These are phyloP conservation scores for Candolleomyces eurysporus DNA, from an alignment of 768 basidiomycete genomes.

Conservation along the genomic window DNA sequence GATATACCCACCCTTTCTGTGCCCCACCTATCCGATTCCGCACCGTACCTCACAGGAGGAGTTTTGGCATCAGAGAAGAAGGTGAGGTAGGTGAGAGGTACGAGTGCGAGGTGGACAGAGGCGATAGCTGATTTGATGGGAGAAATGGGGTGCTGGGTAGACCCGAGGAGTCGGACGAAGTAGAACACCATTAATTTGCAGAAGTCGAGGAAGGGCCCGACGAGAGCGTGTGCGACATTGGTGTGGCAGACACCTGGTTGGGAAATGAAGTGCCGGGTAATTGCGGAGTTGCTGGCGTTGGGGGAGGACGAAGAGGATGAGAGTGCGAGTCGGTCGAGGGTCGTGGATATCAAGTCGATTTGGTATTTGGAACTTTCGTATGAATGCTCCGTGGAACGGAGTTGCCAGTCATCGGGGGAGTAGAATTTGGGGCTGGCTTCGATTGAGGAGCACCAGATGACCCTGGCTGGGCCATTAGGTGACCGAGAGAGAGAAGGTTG, in stretches of 20 bases:
- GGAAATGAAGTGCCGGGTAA: conserved; percentile 55
- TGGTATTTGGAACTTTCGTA: conserved; percentile 79
- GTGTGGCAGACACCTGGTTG: conserved; percentile 73
- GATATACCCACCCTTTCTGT: conserved; percentile 46
- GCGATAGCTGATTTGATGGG: conserved; percentile 67
- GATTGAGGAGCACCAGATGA: conserved; percentile 80
- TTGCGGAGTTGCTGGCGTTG: conserved; percentile 8
- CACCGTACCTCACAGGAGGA: conserved; percentile 43
- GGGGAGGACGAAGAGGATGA: conserved; percentile 16
- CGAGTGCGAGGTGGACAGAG: conserved; percentile 65
- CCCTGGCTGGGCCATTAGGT: conserved; percentile 47
- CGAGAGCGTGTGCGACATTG: conserved; percentile 50
- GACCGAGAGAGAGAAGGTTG: conserved; percentile 50
- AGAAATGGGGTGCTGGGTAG: conserved; percentile 60
- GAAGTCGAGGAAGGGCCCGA: conserved; percentile 42
- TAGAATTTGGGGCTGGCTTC: conserved; percentile 56
- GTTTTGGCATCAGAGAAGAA: conserved; percentile 28
- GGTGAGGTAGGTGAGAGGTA: conserved; percentile 50
- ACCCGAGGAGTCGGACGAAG: conserved; percentile 67
- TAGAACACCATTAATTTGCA: conserved; percentile 60
- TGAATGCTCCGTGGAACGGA: conserved; percentile 54
- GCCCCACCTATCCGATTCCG: conserved; percentile 59
- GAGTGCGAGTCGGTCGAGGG: conserved; percentile 48
- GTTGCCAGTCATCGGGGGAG: conserved; percentile 70
- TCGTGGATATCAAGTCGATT: conserved; percentile 61